These are phyloP conservation scores for Oropetium thomaeum DNA, from an alignment of 176 grass and related monocot species.

Conservation along the genomic window DNA sequence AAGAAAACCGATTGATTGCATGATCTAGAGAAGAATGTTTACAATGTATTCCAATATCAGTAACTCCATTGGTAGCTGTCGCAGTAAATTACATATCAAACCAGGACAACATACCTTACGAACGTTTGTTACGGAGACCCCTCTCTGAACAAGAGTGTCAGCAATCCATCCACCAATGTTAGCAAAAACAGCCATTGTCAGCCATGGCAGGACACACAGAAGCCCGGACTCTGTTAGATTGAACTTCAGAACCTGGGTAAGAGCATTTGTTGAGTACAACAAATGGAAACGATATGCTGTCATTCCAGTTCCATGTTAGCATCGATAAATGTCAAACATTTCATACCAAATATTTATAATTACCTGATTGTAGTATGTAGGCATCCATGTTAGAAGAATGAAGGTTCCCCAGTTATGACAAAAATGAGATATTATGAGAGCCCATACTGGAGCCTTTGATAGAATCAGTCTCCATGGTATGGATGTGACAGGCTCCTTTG, in stretches of 20 bases:
- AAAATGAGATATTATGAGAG: conserved; percentile 95
- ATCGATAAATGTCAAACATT: conserved; percentile 1
- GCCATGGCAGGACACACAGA: conserved; percentile 89
- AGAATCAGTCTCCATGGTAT: conserved; percentile 96
- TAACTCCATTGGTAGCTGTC: not conserved
- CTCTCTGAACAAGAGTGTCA: conserved; percentile 79
- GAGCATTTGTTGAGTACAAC: conserved; percentile 1
- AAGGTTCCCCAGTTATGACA: conserved; percentile 99
- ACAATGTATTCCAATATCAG: not conserved
- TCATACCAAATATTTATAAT: not conserved
- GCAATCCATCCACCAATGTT: conserved; percentile 97
- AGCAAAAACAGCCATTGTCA: conserved; percentile 91
- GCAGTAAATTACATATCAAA: conserved; percentile 10
- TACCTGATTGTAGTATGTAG: conserved; percentile 99
- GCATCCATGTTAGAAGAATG: conserved; percentile 99
- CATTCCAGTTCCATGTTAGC: conserved; percentile 21
- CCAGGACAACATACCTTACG: conserved; percentile 62
- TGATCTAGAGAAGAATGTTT: conserved; percentile 55
- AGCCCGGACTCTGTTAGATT: conserved; percentile 93
- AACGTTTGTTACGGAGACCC: conserved; percentile 76
- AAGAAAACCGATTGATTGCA: conserved; percentile 98
- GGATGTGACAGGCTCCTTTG: conserved; percentile 73
- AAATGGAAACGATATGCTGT: not conserved
- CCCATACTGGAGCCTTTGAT: conserved; percentile 93
- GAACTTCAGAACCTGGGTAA: conserved; percentile 87